Base-by-base conservation (phyloP, 805 yeast genomes). In the Zygoascus bituminiphila region DNA sequence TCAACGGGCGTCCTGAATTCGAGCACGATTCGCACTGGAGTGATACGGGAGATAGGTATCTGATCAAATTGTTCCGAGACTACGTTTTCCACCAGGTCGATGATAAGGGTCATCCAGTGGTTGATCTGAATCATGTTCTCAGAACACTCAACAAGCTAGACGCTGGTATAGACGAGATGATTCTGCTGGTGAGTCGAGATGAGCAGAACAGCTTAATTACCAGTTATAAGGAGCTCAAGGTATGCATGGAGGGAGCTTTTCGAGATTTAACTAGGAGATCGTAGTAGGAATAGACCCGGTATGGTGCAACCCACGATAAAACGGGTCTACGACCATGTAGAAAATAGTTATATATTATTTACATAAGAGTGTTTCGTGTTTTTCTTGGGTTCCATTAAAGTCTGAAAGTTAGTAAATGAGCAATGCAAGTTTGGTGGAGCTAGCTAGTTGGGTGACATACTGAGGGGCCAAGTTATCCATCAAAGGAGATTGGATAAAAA, bases 1-100 rank as follows among this genome's bases (percentile, higher is more conserved):
- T 88, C 23, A 71, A 82, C 50, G 89, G 84, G 53, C 73, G 91
- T 52, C 85, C 91, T 9, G 91, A 83, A 55, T 71, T 69, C 37
- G 73, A 73, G 22, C 70, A 74, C 45, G 80, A 76, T 55, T 65
- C 70, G 14, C 67, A 74, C 17, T 82, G 89, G 88, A 74, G 82
- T 1, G 88, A 83, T 54, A 76, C 84, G 7, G 94, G 95, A 10
- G 83, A 78, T 51, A 70, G 82, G 50, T 86, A 84, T 57, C 80
- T 86, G 20, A 70, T 85, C 52, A 77, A 78, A 57, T 66, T 91
- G 47, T 91, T 93, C 65, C 75, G 82, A 47, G 94, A 89, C 63
- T 86, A 79, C 60, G 82, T 88, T 2, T 93, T 89, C 68, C 93
- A 85, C 59, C 95, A 87, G 62, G 76, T 74, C 35, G 88, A 87